These are phyloP conservation scores for Akanthomyces muscarius DNA, from an alignment of 2,329 filamentous ascomycete species.

Conservation along the genomic window DNA sequence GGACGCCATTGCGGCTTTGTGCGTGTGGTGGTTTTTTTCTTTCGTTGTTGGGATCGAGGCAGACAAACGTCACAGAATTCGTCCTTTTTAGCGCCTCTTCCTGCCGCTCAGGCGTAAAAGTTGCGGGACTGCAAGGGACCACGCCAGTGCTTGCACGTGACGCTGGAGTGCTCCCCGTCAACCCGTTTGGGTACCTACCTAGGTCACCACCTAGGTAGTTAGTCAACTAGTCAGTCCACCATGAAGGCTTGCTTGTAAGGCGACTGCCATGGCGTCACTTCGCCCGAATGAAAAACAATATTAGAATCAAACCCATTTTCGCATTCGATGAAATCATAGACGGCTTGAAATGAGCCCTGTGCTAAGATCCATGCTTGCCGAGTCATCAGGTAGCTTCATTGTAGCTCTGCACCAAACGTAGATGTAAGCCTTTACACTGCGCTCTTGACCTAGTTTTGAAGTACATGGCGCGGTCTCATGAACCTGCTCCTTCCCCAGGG, in stretches of 20 bases:
- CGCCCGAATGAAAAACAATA: too few relatives aligned
- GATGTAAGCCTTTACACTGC: too few relatives aligned
- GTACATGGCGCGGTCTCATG: too few relatives aligned
- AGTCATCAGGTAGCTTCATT: too few relatives aligned
- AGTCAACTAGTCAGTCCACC: background rate
- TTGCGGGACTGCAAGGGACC: background rate
- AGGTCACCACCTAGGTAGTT: too few relatives aligned
- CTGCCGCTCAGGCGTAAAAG: background rate
- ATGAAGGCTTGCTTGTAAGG: background rate
- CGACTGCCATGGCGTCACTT: background rate
- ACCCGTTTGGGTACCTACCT: background rate
- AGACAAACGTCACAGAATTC: background rate
- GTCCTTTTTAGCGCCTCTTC: background rate
- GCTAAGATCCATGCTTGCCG: too few relatives aligned
- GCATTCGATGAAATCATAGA: too few relatives aligned
- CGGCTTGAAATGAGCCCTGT: too few relatives aligned
- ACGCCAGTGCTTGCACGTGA: background rate
- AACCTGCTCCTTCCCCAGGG: too few relatives aligned
- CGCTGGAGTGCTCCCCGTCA: background rate
- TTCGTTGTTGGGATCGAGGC: constrained; percentile 1
- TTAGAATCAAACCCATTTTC: too few relatives aligned
- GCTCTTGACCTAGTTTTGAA: too few relatives aligned
- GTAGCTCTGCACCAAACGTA: too few relatives aligned
- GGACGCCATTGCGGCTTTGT: constrained; percentile 31
- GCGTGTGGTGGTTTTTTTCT: constrained; percentile 8